These are phyloP conservation scores for Beauveria bassiana DNA, from an alignment of 2,329 filamentous ascomycete genomes.

Conservation along the genomic window DNA sequence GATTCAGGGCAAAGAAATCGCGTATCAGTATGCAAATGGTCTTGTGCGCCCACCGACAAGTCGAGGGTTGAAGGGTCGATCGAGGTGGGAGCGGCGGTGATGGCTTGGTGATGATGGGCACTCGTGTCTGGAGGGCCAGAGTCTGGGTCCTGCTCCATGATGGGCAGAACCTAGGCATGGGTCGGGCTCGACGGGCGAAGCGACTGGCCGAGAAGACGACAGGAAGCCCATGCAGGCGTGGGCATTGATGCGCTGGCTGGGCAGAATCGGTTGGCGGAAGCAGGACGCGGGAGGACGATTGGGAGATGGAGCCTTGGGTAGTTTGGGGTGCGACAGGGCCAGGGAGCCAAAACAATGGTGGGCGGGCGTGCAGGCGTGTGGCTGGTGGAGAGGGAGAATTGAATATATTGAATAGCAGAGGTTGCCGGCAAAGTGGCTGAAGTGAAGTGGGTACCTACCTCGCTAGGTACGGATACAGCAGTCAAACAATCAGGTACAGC, in stretches of 20 bases:
- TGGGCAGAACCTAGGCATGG: constrained; percentile 32
- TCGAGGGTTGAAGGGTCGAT: not conserved
- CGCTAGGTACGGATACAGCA: not conserved
- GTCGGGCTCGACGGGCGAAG: constrained; percentile 34
- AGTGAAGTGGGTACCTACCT: not conserved
- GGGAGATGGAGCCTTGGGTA: constrained; percentile 8
- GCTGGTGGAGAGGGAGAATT: not conserved
- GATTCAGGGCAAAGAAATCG: not conserved
- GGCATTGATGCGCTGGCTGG: constrained; percentile 12
- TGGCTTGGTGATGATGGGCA: constrained; percentile 16
- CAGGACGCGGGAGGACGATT: constrained; percentile 9
- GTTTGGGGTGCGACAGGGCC: constrained; percentile 9
- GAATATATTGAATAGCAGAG: not conserved
- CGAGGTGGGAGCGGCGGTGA: constrained; percentile 14
- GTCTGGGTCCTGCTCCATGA: constrained; percentile 36
- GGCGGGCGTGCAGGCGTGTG: constrained; percentile 2
- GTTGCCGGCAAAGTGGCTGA: not conserved
- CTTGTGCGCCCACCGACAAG: not conserved
- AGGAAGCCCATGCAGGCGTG: constrained; percentile 34
- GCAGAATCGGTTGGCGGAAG: constrained; percentile 5
- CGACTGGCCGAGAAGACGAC: constrained; percentile 31
- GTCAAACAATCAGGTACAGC: not conserved
- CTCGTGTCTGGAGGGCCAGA: constrained; percentile 11
- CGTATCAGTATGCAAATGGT: constrained; percentile 8
- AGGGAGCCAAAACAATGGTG: not conserved